Evolutionary conservation across 306 rosid species (phyloP).

Genomic region (Oxytropis ochrocephala): DNA sequence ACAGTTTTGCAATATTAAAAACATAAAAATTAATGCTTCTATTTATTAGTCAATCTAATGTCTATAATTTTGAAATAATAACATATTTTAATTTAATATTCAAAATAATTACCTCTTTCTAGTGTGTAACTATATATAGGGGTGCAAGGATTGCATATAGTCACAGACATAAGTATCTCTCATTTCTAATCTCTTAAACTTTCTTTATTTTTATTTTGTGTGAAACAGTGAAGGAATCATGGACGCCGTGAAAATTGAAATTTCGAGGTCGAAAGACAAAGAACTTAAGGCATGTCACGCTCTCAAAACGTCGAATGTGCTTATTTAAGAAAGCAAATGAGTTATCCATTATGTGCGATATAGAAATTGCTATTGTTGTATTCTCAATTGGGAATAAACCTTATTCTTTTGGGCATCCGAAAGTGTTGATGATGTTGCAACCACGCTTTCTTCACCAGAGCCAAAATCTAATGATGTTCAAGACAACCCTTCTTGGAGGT

Average conservation of each 20-base stretch:
- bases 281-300: neutral
- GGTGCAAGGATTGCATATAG: too few relatives aligned
- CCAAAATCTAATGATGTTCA: neutral
- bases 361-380: neutral
- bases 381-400: neutral
- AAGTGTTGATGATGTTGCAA: neutral
- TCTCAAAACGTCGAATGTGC: neutral
- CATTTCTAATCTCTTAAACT: too few relatives aligned
- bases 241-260: neutral
- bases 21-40: too few relatives aligned
- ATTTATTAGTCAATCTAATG: too few relatives aligned
- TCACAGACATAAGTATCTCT: too few relatives aligned
- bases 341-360: neutral
- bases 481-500: neutral
- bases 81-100: too few relatives aligned
- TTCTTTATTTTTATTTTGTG: too few relatives aligned
- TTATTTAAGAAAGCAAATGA: constrained; percentile 1
- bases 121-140: too few relatives aligned
- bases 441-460: neutral
- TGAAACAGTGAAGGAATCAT: neutral
- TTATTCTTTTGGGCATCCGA: neutral
- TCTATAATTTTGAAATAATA: too few relatives aligned
- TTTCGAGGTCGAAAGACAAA: neutral
- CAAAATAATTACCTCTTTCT: too few relatives aligned
- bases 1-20: too few relatives aligned